Conservation (phyloP, 257 asterid genomes). For the Ehretia macrophylla region DNA sequence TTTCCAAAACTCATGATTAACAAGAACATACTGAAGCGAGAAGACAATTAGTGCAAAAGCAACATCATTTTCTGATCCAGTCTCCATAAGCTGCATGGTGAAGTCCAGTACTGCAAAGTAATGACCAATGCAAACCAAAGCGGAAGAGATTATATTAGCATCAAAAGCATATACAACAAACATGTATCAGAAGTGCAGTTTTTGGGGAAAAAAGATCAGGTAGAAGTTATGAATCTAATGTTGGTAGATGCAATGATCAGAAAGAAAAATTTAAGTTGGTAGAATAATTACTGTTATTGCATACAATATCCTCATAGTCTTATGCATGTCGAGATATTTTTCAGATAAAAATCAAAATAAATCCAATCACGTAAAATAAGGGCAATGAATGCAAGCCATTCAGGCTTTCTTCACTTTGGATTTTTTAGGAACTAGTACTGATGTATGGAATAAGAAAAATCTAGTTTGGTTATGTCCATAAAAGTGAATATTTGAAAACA, state of each 20-base stretch:
- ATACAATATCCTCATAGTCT: too few species aligned
- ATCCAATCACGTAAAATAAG: too few species aligned
- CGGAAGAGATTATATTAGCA: background rate
- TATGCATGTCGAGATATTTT: too few species aligned
- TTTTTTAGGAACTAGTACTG: too few species aligned
- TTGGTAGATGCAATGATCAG: background rate
- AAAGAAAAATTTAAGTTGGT: constrained; percentile 3
- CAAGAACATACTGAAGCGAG: constrained; percentile 88
- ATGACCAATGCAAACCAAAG: constrained; percentile 2
- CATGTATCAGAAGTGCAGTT: background rate
- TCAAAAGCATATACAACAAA: background rate
- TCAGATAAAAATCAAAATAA: too few species aligned
- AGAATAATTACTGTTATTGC: constrained; percentile 5
- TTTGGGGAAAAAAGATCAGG: too few species aligned
- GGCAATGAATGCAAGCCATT: too few species aligned
- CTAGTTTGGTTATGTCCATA: too few species aligned
- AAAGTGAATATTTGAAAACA: too few species aligned
- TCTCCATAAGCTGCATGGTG: constrained; percentile 72
- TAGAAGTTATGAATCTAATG: background rate
- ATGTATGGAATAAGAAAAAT: too few species aligned
- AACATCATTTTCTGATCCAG: constrained; percentile 67
- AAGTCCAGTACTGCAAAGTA: constrained; percentile 73
- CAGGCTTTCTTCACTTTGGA: too few species aligned
- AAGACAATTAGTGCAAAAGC: constrained; percentile 72
- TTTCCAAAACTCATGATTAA: constrained; percentile 87